Evolutionary conservation across 306 rosid genomes (phyloP).

Genomic region (Vigna trinervia): DNA sequence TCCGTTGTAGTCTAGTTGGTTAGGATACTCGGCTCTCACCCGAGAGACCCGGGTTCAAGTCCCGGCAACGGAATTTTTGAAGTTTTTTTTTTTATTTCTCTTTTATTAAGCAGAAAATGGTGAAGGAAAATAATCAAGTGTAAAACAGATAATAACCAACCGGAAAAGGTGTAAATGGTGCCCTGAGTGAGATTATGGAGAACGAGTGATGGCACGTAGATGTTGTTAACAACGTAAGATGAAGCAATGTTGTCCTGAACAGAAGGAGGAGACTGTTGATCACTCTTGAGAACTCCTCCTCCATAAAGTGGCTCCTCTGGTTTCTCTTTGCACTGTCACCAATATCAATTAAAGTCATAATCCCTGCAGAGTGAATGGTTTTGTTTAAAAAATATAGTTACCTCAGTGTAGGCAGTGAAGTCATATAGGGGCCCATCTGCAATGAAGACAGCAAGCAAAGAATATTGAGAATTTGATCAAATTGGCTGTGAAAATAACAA

Average conservation of each 20-base stretch:
- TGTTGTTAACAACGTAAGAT: slow-evolving; percentile 6
- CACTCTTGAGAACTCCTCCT: slow-evolving; percentile 66
- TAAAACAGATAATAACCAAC: slow-evolving; percentile 45
- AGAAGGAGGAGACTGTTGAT: background rate
- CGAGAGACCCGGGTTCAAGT: slow-evolving; percentile 87
- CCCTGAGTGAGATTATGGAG: slow-evolving; percentile 60
- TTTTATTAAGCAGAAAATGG: background rate
- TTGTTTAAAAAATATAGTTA: slow-evolving; percentile 14
- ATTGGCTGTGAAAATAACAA: background rate
- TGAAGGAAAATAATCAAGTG: background rate
- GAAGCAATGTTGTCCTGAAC: slow-evolving; percentile 1
- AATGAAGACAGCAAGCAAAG: background rate
- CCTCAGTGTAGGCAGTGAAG: slow-evolving; percentile 84
- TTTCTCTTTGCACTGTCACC: slow-evolving; percentile 65
- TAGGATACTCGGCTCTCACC: slow-evolving; percentile 87
- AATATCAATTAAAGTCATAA: background rate
- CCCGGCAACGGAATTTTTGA: slow-evolving; percentile 71
- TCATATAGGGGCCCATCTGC: slow-evolving; percentile 94
- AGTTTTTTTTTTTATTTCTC: background rate
- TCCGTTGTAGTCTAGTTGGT: slow-evolving; percentile 88
- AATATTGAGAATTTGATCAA: background rate
- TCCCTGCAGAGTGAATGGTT: background rate
- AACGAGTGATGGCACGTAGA: slow-evolving; percentile 53
- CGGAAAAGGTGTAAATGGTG: slow-evolving; percentile 73
- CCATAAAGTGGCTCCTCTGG: slow-evolving; percentile 72